These are phyloP conservation scores for Phytopythium litorale DNA, from an alignment of 352 stramenopile genomes.

Conservation along the genomic window DNA sequence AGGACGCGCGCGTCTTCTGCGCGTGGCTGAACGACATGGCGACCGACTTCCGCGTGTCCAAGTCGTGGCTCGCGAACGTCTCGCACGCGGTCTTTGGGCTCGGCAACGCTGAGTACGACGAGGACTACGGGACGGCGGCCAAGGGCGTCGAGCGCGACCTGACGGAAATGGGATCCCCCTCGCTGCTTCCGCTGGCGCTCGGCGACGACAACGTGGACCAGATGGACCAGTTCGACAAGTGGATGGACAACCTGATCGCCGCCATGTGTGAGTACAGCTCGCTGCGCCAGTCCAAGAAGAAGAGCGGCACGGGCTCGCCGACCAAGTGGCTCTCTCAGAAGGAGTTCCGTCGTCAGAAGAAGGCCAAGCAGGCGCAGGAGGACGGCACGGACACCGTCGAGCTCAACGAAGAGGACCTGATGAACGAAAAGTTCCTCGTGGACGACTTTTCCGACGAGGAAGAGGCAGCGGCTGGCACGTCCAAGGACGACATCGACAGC, in stretches of 20 bases:
- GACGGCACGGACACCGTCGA: conserved; percentile 55
- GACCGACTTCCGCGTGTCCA: conserved; percentile 87
- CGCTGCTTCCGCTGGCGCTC: conserved; percentile 55
- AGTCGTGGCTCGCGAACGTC: conserved; percentile 67
- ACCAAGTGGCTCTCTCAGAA: conserved; percentile 78
- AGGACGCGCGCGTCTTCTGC: conserved; percentile 78
- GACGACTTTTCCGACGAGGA: conserved; percentile 70
- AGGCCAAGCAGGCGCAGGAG: conserved; percentile 55
- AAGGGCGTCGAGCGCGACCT: conserved; percentile 70
- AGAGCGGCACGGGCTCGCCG: conserved; percentile 14
- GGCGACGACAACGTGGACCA: conserved; percentile 86
- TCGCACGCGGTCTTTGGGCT: conserved; percentile 82
- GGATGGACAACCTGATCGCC: conserved; percentile 75
- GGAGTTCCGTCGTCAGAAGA: conserved; percentile 82
- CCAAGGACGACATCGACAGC: conserved; percentile 27
- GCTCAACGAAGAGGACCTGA: conserved; percentile 78
- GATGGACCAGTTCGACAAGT: conserved; percentile 74
- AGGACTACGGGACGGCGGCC: conserved; percentile 79
- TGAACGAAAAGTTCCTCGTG: conserved; percentile 81
- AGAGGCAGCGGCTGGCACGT: conserved; percentile 24
- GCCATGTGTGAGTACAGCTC: conserved; percentile 77
- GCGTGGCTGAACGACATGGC: conserved; percentile 87
- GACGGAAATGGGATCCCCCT: conserved; percentile 51
- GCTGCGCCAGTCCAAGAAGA: conserved; percentile 21
- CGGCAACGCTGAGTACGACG: conserved; percentile 87